Conservation (phyloP, 768 basidiomycete genomes). For the Tulasnella calospora region DNA sequence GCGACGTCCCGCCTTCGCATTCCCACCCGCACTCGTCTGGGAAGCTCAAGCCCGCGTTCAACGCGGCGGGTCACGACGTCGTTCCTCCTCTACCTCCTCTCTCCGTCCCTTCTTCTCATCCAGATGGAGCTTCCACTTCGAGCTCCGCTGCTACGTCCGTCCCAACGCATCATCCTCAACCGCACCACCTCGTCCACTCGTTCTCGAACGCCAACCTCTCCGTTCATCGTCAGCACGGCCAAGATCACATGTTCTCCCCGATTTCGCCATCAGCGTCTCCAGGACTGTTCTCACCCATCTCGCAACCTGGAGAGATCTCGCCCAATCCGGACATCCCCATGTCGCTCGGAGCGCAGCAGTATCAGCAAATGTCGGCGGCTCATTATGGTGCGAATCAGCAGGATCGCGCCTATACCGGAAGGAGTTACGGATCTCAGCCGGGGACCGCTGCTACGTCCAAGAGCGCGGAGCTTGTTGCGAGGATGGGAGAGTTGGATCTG, state of each 20-base stretch:
- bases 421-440: constrained; percentile 10
- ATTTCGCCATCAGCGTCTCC: constrained; percentile 32
- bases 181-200: constrained; percentile 21
- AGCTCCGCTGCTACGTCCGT: constrained; percentile 29
- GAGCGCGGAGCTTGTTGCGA: neutral
- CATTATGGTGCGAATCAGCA: neutral
- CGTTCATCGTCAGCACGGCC: constrained; percentile 25
- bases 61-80: neutral
- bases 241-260: constrained; percentile 34
- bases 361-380: constrained; percentile 3
- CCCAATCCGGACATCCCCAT: neutral
- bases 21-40: constrained; percentile 41
- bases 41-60: constrained; percentile 38
- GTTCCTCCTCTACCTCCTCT: constrained; percentile 38
- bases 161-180: neutral
- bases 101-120: constrained; percentile 46
- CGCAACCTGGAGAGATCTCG: neutral
- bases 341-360: constrained; percentile 11
- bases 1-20: constrained; percentile 48
- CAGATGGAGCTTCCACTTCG: constrained; percentile 27
- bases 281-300: neutral
- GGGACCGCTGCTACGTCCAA: constrained; percentile 8
- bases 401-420: neutral
- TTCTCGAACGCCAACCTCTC: constrained; percentile 25
- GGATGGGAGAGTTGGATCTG: constrained; percentile 18